Base-by-base conservation (phyloP, 208 protist genomes). In the Crithidia brevicula region DNA sequence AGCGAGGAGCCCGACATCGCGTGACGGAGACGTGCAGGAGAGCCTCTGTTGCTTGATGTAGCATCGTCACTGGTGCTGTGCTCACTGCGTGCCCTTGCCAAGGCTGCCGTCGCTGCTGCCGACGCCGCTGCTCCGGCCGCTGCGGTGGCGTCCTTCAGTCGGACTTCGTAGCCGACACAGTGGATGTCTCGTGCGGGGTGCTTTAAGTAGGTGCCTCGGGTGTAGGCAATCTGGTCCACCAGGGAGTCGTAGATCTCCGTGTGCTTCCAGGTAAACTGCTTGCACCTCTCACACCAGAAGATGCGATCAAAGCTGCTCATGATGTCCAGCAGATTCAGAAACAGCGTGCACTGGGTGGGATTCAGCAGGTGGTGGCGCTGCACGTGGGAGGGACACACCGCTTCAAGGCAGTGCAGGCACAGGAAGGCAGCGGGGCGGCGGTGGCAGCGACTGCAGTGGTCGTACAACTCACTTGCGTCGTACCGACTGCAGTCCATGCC, bases 281-380 rank as follows among this genome's bases (percentile, higher is more conserved):
- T 49, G 38, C 88, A 93, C 67, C 69, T 73, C 64, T 93, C 88
- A 59, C 88, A 93, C 88, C 88, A 93, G 50, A 91, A 93, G 40
- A 91, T 78, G 40, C 88, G 81, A 53, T 90, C 79, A 54, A 82
- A 93, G 74, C 82, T 89, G 27, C 74, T 88, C 79, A 82, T 89
- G 59, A 93, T 88, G 58, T 93, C 88, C 13, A 86, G 77, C n/a
- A 82, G 45, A 49, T 93, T 93, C 11, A 93, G 46, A 64, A 87
- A 93, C 15, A 93, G 74, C 13, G 79, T 85, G 57, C 87, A 93
- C 60, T 45, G 31, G 9, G 28, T 42, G n/a, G 76, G 61, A 47
- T 73, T 69, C 22, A 67, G 64, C 11, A 59, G 42, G 67, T 87
- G 74, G 54, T 93, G 88, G 15, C 52, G 64, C 40, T 51, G 71